Base-by-base conservation (phyloP, 306 rosid species). In the Pyrus bretschneideri region DNA sequence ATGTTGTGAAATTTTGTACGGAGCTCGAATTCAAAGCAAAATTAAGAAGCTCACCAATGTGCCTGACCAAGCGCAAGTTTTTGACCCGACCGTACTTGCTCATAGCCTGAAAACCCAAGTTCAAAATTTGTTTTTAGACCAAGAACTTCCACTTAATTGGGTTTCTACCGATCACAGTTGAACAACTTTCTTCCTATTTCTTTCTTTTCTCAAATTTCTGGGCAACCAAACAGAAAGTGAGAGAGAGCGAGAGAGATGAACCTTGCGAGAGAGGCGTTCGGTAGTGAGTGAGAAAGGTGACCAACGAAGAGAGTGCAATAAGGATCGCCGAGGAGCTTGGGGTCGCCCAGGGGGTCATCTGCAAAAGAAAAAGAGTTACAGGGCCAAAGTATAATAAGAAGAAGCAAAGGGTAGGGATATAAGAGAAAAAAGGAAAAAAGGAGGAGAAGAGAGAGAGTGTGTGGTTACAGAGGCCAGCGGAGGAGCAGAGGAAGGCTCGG, bases 321-420 rank as follows among this genome's bases (percentile, higher is more conserved):
- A 25, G 97, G 97, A 81, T 94, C 94, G 7, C 96, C 97, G 54
- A 76, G 59, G 83, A 85, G 85, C 80, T 91, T 90, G 78, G 93
- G 89, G 76, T 91, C 94, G 31, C 96, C 91, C 52, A 75, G 85
- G 7, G 98, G 97, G 70, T 94, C 98, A 78, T 91, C 97, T 93
- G 84, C 75, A 67, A 60, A 72, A 82, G 61, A 18, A 21, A 73
- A 25, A 60, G 66, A 80, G 44, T 38, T 27, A 27, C 18, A 40
- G 61, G 76, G 11, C 9, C 15, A 46, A 68, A 76, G 62, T 21
- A 27, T 19, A 35, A 21, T 4, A 15, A 42, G 7, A 70, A 78
- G 49, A n/a, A n/a, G 27, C 4, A 14, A 21, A 58, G 52, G 11
- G 30, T 25, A 9, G 9, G 9, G 9, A 35, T 2, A 35, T 35